phyloP scores from a whole-genome alignment of 768 basidiomycete species.

The Russula sp. region DNA sequence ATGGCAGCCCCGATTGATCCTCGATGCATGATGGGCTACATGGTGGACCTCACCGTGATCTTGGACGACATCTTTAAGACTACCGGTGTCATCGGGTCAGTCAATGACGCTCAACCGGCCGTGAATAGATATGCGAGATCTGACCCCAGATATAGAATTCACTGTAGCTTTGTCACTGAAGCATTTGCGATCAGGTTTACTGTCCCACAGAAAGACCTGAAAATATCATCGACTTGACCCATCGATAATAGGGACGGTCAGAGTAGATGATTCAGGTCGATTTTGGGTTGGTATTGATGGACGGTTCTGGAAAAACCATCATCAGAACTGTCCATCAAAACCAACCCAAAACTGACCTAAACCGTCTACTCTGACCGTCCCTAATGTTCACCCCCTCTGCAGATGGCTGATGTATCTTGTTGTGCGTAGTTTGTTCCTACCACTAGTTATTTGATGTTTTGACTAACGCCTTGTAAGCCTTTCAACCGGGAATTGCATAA shows the following conservation, averaged over 20 bases:
- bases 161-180: neutral
- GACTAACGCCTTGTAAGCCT: no score
- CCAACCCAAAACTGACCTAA: no score
- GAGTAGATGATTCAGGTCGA: no score
- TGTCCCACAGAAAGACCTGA: neutral
- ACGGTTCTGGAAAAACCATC: no score
- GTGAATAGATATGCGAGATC: neutral
- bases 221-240: neutral
- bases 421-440: no score
- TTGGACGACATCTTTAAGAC: neutral
- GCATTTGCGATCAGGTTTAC: neutral
- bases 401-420: neutral
- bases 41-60: neutral
- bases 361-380: no score
- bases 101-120: no score
- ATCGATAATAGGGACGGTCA: no score
- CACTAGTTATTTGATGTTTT: no score
- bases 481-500: no score
- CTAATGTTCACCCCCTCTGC: neutral
- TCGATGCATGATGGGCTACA: slow-evolving; percentile 2
- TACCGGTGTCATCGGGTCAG: neutral
- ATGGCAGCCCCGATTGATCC: neutral
- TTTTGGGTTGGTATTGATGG: no score
- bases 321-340: no score
- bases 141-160: neutral